Conservation (phyloP, 2,329 filamentous ascomycete genomes). For the Cladosporium austrohemisphaericum region DNA sequence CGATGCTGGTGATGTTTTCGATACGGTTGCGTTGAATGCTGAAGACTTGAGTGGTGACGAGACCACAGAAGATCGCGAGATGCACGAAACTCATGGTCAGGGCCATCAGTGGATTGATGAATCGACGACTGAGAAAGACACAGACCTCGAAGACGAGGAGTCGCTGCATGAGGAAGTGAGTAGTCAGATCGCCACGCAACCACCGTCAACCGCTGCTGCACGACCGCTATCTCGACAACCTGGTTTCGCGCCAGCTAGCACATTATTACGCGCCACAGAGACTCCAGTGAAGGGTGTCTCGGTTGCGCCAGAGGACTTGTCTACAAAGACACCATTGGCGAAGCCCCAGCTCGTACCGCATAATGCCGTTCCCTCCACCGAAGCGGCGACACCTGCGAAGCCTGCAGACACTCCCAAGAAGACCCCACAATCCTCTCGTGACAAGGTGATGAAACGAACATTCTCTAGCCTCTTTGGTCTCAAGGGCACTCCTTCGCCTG, state of each 20-base stretch:
- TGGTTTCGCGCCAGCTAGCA: slow-evolving; percentile 2
- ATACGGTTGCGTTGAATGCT: slow-evolving; percentile 6
- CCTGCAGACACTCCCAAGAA: slow-evolving; percentile 11
- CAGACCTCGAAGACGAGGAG: slow-evolving; percentile 8
- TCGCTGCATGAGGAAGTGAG: neutral
- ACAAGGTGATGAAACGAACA: slow-evolving; percentile 28
- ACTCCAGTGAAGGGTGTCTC: neutral
- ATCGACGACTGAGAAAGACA: slow-evolving; percentile 14
- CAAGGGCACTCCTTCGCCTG: slow-evolving; percentile 24
- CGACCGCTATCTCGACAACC: neutral
- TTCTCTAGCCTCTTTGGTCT: slow-evolving; percentile 32
- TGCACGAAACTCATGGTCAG: neutral
- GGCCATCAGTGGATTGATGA: slow-evolving; percentile 15
- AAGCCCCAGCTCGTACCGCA: slow-evolving; percentile 18
- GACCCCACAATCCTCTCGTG: slow-evolving; percentile 25
- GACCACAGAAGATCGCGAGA: neutral
- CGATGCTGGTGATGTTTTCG: slow-evolving; percentile 21
- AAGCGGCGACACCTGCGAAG: neutral
- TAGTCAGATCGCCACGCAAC: neutral
- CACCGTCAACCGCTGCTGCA: neutral
- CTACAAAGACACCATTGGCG: slow-evolving; percentile 4
- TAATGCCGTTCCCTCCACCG: slow-evolving; percentile 17
- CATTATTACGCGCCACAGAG: neutral
- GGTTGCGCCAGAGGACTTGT: neutral
- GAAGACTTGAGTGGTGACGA: slow-evolving; percentile 16